Conservation (phyloP, 352 stramenopile genomes). For the Plasmopara halstedii region DNA sequence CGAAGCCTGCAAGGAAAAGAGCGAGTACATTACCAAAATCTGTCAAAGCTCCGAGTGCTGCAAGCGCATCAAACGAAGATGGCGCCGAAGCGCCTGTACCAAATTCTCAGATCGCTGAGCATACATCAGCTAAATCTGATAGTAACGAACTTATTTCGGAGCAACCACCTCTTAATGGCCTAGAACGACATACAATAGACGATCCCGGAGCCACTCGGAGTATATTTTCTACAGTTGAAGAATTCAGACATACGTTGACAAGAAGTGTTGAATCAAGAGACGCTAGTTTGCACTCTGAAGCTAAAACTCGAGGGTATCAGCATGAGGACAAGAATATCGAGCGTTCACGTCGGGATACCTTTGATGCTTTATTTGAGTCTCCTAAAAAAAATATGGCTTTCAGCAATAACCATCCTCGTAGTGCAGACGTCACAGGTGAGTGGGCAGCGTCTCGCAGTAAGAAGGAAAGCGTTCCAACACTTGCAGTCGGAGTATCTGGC, state of each 20-base stretch:
- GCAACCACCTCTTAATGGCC: conserved; percentile 1
- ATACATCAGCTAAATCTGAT: not conserved
- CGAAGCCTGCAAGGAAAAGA: conserved; percentile 12
- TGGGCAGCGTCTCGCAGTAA: conserved; percentile 10
- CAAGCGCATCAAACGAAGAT: conserved; percentile 1
- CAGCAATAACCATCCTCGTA: not conserved
- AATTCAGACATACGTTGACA: conserved; percentile 31
- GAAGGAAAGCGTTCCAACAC: conserved; percentile 1
- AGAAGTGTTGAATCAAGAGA: conserved; percentile 8
- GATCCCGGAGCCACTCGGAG: conserved; percentile 8
- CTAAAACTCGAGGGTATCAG: not conserved
- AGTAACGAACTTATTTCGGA: not conserved
- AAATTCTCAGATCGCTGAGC: too few relatives aligned
- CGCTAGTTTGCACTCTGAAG: conserved; percentile 4
- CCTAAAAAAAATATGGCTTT: conserved; percentile 21
- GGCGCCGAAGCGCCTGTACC: not conserved
- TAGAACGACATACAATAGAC: conserved; percentile 23
- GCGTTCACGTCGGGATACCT: conserved; percentile 48
- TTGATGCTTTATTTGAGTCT: conserved; percentile 72
- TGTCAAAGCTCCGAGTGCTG: not conserved
- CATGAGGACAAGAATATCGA: conserved; percentile 12
- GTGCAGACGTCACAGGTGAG: conserved; percentile 1
- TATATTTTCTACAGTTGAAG: conserved; percentile 8
- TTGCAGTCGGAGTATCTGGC: conserved; percentile 33
- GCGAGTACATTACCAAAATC: conserved; percentile 2